phyloP scores from a whole-genome alignment of 2,329 filamentous ascomycete species.

The Fusarium sp. region DNA sequence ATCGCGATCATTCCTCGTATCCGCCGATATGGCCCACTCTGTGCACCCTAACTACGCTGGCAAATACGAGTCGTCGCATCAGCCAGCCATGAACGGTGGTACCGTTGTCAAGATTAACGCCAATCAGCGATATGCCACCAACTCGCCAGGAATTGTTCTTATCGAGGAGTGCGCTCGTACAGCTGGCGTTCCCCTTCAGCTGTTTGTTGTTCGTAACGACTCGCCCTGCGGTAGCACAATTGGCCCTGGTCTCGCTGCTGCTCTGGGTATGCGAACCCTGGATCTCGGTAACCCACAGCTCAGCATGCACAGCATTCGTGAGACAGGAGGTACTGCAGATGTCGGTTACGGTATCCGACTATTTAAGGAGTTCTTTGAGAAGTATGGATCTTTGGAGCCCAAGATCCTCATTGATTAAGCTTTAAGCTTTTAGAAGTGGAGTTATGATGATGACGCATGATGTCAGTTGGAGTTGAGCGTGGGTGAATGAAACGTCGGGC shows the following conservation, averaged over 20 bases:
- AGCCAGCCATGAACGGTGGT: conserved; percentile 95
- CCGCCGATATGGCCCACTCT: conserved; percentile 97
- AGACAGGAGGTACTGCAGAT: conserved; percentile 90
- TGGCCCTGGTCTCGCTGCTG: conserved; percentile 93
- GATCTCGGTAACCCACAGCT: conserved; percentile 95
- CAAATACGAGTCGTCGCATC: conserved; percentile 93
- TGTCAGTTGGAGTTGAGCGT: conserved; percentile 27
- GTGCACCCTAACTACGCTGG: conserved; percentile 93
- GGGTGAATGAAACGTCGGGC: not conserved
- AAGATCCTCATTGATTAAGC: conserved; percentile 85
- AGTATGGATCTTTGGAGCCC: conserved; percentile 84
- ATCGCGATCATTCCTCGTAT: conserved; percentile 90
- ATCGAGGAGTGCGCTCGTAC: conserved; percentile 85
- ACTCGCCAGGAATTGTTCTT: conserved; percentile 93
- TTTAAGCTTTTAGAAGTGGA: conserved; percentile 6
- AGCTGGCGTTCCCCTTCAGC: conserved; percentile 85
- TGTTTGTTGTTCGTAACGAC: conserved; percentile 97
- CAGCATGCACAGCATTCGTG: conserved; percentile 96
- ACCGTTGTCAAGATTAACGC: conserved; percentile 98
- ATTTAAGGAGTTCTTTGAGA: conserved; percentile 87
- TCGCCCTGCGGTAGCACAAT: conserved; percentile 96
- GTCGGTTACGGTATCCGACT: conserved; percentile 86
- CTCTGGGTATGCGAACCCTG: conserved; percentile 86
- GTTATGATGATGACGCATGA: conserved; percentile 11
- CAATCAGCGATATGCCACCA: conserved; percentile 96